Base-by-base conservation (phyloP, 345 rosid species). In the Salix suchowensis region DNA sequence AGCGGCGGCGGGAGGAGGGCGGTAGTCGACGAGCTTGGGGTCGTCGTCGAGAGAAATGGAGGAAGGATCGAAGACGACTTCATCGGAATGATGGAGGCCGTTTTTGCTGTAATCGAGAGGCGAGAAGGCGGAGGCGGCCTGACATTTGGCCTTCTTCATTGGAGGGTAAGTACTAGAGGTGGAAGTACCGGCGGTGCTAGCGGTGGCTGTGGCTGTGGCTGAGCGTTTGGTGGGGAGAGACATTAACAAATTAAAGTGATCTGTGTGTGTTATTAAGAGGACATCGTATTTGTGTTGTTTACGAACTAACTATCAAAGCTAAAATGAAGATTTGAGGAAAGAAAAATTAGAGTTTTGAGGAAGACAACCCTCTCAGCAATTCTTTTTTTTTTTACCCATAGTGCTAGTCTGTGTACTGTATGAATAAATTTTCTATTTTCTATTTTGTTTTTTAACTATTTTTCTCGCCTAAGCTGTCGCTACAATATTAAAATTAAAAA, bases 201-300 rank as follows among this genome's bases (percentile, higher is more conserved):
- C 72, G 71, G 84, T 60, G 74, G 79, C 73, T 68, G 87, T 60
- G 74, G 79, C 73, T 68, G 87, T 71, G 85, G 82, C 83, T 76
- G 91, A 86, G 89, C 91, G 96, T 86, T 89, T 89, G 85, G 86
- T 88, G 82, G 97, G 94, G 87, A 86, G 92, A 93, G 94, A 93
- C 97, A 93, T 93, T 75, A 85, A 86, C 84, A 18, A 36, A 62
- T 46, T 10, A 73, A 65, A 72, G 71, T 62, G 78, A 76, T 73
- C 72, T 76, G 84, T 72, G 23, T 32, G 12, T 14, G 8, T 66
- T 55, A 26, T 15, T 68, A 26, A 24, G 82, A 76, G 77, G 78
- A 83, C 87, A 85, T 87, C 64, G 68, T 65, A 14, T 65, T 72
- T 36, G 37, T 36, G 37, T 36, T 36, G 37, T 36, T 36, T 36